Evolutionary conservation across 768 basidiomycete genomes (phyloP).

Genomic region (Boletellus ananas): DNA sequence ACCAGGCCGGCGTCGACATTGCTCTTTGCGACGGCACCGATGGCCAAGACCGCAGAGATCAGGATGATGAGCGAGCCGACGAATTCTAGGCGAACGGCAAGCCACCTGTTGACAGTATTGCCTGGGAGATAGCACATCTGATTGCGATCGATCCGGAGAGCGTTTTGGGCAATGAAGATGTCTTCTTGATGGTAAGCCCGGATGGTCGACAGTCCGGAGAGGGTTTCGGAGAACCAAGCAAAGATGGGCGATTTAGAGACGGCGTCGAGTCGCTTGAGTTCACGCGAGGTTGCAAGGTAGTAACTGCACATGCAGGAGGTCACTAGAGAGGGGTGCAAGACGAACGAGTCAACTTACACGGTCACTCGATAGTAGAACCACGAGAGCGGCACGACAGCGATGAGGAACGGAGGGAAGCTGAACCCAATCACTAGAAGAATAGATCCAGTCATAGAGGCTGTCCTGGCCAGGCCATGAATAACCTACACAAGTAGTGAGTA

Average conservation of each 20-base stretch:
- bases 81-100: slow-evolving; percentile 82
- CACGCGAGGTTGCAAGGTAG: slow-evolving; percentile 82
- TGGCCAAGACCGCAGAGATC: slow-evolving; percentile 60
- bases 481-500: slow-evolving; percentile 31
- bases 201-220: slow-evolving; percentile 77
- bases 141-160: slow-evolving; percentile 78
- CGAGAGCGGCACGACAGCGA: slow-evolving; percentile 70
- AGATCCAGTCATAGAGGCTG: slow-evolving; percentile 51
- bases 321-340: background rate
- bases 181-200: slow-evolving; percentile 72
- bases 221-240: slow-evolving; percentile 79
- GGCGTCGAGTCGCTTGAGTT: slow-evolving; percentile 85
- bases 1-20: slow-evolving; percentile 86
- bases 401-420: slow-evolving; percentile 79
- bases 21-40: slow-evolving; percentile 64
- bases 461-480: slow-evolving; percentile 68
- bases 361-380: slow-evolving; percentile 82
- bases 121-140: slow-evolving; percentile 75
- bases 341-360: slow-evolving; percentile 44
- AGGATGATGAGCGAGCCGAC: slow-evolving; percentile 80
- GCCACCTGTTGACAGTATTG: slow-evolving; percentile 77
- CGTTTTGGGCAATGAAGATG: slow-evolving; percentile 65
- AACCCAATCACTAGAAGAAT: slow-evolving; percentile 71
- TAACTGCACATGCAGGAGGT: slow-evolving; percentile 46
- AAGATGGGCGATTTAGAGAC: slow-evolving; percentile 91